phyloP scores from a whole-genome alignment of 148 eudicot genomes.

The Pouteria glomerata region DNA sequence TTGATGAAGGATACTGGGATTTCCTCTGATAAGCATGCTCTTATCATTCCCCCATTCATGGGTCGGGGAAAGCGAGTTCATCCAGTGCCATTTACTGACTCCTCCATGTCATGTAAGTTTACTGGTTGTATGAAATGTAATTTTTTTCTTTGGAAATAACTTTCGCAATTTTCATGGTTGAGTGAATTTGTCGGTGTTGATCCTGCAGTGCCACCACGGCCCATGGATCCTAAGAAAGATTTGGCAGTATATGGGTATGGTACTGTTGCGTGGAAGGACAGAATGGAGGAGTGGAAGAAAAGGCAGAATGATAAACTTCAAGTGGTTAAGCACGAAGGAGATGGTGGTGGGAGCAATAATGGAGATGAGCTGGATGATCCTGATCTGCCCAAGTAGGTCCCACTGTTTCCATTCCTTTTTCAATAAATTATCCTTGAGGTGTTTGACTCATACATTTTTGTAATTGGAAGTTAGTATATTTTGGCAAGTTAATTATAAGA shows the following conservation, averaged over 20 bases:
- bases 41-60: too few relatives aligned
- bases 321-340: slow-evolving; percentile 65
- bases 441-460: not conserved
- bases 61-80: slow-evolving; percentile 45
- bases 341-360: slow-evolving; percentile 38
- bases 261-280: slow-evolving; percentile 93
- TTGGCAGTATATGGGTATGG: slow-evolving; percentile 91
- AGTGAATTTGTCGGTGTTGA: not conserved
- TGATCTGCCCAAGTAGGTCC: slow-evolving; percentile 68
- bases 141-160: not conserved
- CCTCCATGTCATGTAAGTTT: slow-evolving; percentile 59
- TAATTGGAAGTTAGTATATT: not conserved
- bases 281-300: slow-evolving; percentile 90
- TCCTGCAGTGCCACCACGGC: slow-evolving; percentile 59
- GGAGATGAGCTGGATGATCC: slow-evolving; percentile 57
- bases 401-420: not conserved
- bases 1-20: too few relatives aligned
- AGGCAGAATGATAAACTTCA: slow-evolving; percentile 71
- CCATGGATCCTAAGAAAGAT: slow-evolving; percentile 90
- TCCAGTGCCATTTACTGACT: slow-evolving; percentile 41
- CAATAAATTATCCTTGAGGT: not conserved
- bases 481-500: not conserved
- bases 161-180: not conserved
- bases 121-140: too few relatives aligned
- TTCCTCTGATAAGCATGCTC: too few relatives aligned